These are phyloP conservation scores for Cryptococcus sp. DNA, from an alignment of 1,284 basidiomycete genomes.

Conservation along the genomic window DNA sequence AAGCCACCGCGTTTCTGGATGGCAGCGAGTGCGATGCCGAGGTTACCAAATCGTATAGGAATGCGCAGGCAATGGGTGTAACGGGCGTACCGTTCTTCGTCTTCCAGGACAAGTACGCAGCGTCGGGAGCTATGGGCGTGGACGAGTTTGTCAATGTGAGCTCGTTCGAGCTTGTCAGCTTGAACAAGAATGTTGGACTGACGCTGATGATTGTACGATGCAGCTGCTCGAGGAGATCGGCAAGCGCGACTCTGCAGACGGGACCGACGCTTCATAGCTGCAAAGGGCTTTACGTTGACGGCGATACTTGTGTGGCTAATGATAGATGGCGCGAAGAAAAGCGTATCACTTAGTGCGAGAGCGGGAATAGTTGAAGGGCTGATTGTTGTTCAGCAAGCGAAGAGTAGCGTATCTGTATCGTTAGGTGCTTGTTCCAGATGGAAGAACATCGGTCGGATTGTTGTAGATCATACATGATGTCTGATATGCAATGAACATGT, in stretches of 20 bases:
- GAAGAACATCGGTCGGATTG: too few species aligned
- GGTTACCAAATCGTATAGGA: slow-evolving; percentile 42
- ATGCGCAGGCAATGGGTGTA: slow-evolving; percentile 48
- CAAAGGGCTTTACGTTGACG: background rate
- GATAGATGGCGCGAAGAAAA: too few species aligned
- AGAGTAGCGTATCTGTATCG: too few species aligned
- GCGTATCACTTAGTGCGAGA: too few species aligned
- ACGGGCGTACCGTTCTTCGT: slow-evolving; percentile 57
- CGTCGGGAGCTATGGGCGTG: slow-evolving; percentile 54
- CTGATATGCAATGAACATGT: background rate
- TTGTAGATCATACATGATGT: background rate
- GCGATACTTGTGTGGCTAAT: background rate
- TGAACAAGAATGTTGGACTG: background rate
- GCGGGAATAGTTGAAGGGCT: too few species aligned
- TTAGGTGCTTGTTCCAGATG: too few species aligned
- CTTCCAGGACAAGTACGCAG: slow-evolving; percentile 51
- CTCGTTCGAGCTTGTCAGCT: slow-evolving; percentile 1
- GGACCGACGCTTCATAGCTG: background rate
- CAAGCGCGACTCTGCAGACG: slow-evolving; percentile 16
- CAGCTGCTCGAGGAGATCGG: slow-evolving; percentile 30
- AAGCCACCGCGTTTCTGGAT: slow-evolving; percentile 41
- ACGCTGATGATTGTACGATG: background rate
- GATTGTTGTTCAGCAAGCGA: too few species aligned
- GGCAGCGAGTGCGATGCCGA: slow-evolving; percentile 41
- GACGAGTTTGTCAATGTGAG: slow-evolving; percentile 56